A percentile compares a stretch with the other conserved stretches of the same genome.
phyloP scores from a whole-genome alignment of 768 basidiomycete genomes.

The Calvatia gigantea region DNA sequence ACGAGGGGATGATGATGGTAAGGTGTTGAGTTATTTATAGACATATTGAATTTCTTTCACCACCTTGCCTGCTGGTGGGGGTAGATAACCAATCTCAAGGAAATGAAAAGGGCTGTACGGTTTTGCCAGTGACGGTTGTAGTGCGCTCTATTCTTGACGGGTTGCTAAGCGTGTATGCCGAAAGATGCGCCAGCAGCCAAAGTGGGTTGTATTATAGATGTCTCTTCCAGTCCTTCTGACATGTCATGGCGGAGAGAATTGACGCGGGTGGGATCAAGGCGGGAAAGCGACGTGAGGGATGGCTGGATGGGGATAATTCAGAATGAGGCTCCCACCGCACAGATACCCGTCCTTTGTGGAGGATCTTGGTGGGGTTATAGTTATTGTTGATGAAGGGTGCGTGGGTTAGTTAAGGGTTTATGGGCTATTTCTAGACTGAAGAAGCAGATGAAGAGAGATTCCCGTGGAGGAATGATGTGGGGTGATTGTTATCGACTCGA shows the following conservation, averaged over 20 bases:
- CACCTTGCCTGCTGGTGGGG: too few species aligned
- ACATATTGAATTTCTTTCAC: not conserved
- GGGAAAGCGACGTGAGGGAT: not conserved
- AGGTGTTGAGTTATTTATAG: not conserved
- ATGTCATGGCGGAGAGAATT: not conserved
- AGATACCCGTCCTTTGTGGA: not conserved
- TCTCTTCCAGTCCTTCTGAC: not conserved
- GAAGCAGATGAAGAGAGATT: not conserved
- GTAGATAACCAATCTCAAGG: too few species aligned
- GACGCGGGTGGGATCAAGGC: not conserved
- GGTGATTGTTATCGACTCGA: not conserved
- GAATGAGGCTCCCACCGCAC: not conserved
- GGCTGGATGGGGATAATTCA: not conserved
- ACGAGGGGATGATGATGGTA: not conserved
- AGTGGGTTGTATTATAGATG: not conserved
- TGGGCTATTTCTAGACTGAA: not conserved
- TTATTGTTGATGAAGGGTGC: not conserved
- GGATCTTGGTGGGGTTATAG: not conserved
- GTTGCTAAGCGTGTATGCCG: not conserved
- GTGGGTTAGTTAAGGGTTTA: not conserved
- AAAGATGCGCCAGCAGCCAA: too few species aligned
- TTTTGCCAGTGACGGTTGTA: not conserved
- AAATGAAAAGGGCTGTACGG: not conserved
- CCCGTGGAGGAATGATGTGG: not conserved
- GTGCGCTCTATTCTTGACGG: not conserved